These are phyloP conservation scores for Didymellaceae sp. DNA, from an alignment of 2,329 filamentous ascomycete genomes.

Conservation along the genomic window DNA sequence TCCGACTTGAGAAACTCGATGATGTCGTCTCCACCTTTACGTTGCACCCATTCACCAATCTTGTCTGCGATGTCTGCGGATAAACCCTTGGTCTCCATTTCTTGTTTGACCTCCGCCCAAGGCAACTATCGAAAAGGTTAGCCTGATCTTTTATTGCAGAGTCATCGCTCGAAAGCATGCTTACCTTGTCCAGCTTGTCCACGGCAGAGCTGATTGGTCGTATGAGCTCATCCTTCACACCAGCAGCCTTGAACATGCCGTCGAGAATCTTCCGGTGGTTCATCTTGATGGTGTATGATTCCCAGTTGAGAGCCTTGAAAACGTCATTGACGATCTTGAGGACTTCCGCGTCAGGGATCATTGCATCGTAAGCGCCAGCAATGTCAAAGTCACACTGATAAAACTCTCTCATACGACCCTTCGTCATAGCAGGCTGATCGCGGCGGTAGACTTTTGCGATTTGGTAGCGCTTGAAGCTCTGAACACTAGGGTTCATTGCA, in stretches of 20 bases:
- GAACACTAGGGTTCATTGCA: slow-evolving; percentile 84
- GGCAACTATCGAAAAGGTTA: slow-evolving; percentile 54
- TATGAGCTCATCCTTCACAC: slow-evolving; percentile 86
- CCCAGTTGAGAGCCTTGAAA: slow-evolving; percentile 79
- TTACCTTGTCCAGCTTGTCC: slow-evolving; percentile 90
- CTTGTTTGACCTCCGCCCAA: slow-evolving; percentile 87
- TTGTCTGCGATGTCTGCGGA: slow-evolving; percentile 78
- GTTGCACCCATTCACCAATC: slow-evolving; percentile 83
- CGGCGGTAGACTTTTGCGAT: slow-evolving; percentile 90
- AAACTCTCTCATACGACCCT: slow-evolving; percentile 93
- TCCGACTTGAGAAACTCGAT: slow-evolving; percentile 53
- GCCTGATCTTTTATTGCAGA: neutral
- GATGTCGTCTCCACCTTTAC: slow-evolving; percentile 77
- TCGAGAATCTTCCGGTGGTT: slow-evolving; percentile 96
- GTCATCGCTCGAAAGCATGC: neutral
- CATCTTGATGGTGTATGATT: slow-evolving; percentile 84
- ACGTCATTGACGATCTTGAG: slow-evolving; percentile 84
- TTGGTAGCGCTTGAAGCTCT: slow-evolving; percentile 91
- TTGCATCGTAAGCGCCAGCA: slow-evolving; percentile 80
- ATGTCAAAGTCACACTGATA: slow-evolving; percentile 98
- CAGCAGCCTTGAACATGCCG: slow-evolving; percentile 88
- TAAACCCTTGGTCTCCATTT: slow-evolving; percentile 94
- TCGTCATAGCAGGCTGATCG: slow-evolving; percentile 80
- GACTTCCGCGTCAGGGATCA: slow-evolving; percentile 92
- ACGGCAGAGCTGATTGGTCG: slow-evolving; percentile 90